Evolutionary conservation across 2,329 filamentous ascomycete genomes (phyloP).

Genomic region (Endocalyx cinctus): DNA sequence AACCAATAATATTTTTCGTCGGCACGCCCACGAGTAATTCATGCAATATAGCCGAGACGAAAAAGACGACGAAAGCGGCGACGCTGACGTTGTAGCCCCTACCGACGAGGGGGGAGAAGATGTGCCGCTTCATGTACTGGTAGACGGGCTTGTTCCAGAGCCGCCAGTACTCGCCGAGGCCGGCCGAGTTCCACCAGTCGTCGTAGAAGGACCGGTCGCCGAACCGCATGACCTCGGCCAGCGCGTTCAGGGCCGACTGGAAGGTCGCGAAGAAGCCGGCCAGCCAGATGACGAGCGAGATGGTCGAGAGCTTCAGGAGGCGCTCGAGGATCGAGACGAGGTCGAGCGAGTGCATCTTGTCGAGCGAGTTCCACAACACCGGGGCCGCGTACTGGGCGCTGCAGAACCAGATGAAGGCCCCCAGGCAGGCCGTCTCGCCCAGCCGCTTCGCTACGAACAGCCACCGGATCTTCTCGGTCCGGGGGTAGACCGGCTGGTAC

Average conservation of each 20-base stretch:
- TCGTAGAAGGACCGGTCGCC: constrained; percentile 93
- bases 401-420: constrained; percentile 91
- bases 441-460: constrained; percentile 79
- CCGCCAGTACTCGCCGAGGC: constrained; percentile 85
- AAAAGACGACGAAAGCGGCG: constrained; percentile 79
- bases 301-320: constrained; percentile 90
- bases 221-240: constrained; percentile 86
- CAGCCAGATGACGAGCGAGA: constrained; percentile 93
- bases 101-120: constrained; percentile 83
- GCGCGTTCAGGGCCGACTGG: constrained; percentile 84
- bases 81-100: constrained; percentile 68
- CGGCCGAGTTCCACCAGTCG: constrained; percentile 96
- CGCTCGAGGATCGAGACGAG: constrained; percentile 79
- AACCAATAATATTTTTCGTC: constrained; percentile 88
- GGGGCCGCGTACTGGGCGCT: constrained; percentile 93
- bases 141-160: constrained; percentile 98
- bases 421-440: constrained; percentile 70
- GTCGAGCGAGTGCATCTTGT: constrained; percentile 79
- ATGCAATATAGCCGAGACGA: constrained; percentile 83
- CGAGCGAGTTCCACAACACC: constrained; percentile 81
- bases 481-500: constrained; percentile 94
- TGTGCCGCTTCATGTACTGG: constrained; percentile 91
- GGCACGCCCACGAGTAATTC: constrained; percentile 91
- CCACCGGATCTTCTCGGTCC: constrained; percentile 78
- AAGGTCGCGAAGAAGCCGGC: constrained; percentile 97